Base-by-base conservation (phyloP, 306 rosid genomes). In the Fragaria ananassa region DNA sequence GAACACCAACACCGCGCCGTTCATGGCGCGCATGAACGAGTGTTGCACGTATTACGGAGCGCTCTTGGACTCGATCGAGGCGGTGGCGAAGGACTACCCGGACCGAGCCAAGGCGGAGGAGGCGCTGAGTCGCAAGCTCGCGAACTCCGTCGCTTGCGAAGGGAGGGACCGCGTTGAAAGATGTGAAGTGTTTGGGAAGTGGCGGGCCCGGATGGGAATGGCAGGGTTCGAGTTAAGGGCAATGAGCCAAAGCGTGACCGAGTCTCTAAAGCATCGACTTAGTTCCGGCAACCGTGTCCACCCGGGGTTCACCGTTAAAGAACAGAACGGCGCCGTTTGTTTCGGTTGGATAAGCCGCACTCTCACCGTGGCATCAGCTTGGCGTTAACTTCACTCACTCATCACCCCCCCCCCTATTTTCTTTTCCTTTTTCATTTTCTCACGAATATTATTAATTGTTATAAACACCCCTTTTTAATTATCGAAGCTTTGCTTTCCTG, bases 181-280 rank as follows among this genome's bases (percentile, higher is more conserved):
- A 5, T 90, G 96, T n/a, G 98, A 95, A 47, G 97, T 95, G 8
- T 92, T 86, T 3, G 98, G 98, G 3, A 95, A 95, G 80, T 95
- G 98, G 98, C 86, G 93, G 74, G 96, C 97, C 71, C 93, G 98
- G 6, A 81, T 92, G 96, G 85, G 91, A 2, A 95, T 95, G 98
- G 97, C 98, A 19, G 98, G 98, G 83, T 95, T 92, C 81, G 81
- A 74, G 80, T 68, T 79, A 58, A 90, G 82, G 35, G 82, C 87
- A 1, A 76, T 90, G 96, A 80, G 91, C 80, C 97, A 76, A 70
- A 81, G 5, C 68, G 58, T 92, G 4, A 85, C 91, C 45, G 96
- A 89, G 86, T 68, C 83, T 0, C 47, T 90, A 2, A 86, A 74
- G n/a, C 10, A 79, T 3, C 81, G 72, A 68, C 88, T 85, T 74